A percentile compares a stretch with the other conserved stretches of the same genome.
phyloP scores from a whole-genome alignment of 176 grass and related monocot genomes.

The Zea luxurians region DNA sequence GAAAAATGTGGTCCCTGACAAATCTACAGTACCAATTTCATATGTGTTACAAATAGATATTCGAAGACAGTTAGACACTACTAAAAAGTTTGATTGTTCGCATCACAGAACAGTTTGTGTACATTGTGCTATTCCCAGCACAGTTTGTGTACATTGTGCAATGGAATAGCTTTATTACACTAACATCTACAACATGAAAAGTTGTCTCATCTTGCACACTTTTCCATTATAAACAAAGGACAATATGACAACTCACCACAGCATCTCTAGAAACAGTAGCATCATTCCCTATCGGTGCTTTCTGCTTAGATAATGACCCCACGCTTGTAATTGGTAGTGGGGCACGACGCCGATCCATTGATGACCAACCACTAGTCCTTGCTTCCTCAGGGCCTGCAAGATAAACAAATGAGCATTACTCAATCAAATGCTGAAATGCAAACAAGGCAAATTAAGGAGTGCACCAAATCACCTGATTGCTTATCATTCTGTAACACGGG shows the following conservation, averaged over 20 bases:
- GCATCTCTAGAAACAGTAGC: constrained; percentile 53
- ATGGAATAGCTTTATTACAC: neutral
- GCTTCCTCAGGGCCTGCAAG: constrained; percentile 74
- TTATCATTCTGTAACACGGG: constrained; percentile 67
- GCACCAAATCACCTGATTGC: constrained; percentile 64
- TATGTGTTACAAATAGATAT: neutral
- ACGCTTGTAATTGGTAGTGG: constrained; percentile 61
- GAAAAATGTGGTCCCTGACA: neutral
- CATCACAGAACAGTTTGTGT: neutral
- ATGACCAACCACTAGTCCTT: constrained; percentile 81
- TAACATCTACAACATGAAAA: neutral
- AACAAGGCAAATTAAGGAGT: neutral
- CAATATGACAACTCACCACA: constrained; percentile 51
- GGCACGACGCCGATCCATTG: constrained; percentile 59
- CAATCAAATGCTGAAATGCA: constrained; percentile 8
- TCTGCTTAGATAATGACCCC: constrained; percentile 70
- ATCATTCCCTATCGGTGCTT: constrained; percentile 73
- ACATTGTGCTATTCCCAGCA: neutral
- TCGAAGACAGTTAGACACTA: neutral
- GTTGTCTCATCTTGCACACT: neutral
- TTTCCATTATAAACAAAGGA: neutral
- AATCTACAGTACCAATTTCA: neutral
- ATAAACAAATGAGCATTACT: constrained; percentile 25
- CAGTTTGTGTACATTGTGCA: neutral
- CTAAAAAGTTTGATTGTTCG: too few relatives aligned